Evolutionary conservation across 495 filamentous ascomycete genomes (phyloP).

Genomic region (Eremomyces bilateralis): DNA sequence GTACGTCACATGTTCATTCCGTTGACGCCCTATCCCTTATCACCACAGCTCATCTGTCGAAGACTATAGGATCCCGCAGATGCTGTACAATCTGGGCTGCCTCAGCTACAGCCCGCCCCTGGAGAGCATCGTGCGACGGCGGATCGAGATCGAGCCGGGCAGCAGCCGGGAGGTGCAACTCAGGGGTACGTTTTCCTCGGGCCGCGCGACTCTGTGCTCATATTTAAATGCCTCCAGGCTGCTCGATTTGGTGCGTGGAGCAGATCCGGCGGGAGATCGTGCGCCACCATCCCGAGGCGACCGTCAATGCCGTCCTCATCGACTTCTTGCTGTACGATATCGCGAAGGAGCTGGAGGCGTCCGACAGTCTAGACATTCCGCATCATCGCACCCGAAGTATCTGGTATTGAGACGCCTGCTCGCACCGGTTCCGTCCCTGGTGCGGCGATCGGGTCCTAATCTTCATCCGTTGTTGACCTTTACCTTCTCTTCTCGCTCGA

Average conservation of each 20-base stretch:
- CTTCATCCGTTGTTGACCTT: too few relatives aligned
- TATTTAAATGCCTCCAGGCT: conserved; percentile 23
- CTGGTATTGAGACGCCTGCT: conserved; percentile 47
- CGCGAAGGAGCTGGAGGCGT: conserved; percentile 55
- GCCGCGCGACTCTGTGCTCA: too few relatives aligned
- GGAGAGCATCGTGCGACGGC: conserved; percentile 39
- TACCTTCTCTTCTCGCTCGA: too few relatives aligned
- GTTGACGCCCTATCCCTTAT: not conserved
- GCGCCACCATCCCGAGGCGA: conserved; percentile 40
- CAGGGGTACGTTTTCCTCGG: conserved; percentile 29
- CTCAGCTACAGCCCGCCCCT: conserved; percentile 65
- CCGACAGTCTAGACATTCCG: conserved; percentile 38
- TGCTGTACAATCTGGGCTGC: conserved; percentile 64
- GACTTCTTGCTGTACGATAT: conserved; percentile 95
- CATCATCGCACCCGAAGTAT: conserved; percentile 89
- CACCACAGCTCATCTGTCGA: conserved; percentile 3
- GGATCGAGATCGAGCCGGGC: conserved; percentile 43
- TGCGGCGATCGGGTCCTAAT: not conserved
- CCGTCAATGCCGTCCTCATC: conserved; percentile 75
- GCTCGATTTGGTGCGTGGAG: conserved; percentile 87
- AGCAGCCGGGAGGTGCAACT: conserved; percentile 73
- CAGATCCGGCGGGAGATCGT: conserved; percentile 69
- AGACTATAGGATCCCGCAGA: conserved; percentile 93
- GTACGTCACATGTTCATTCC: conserved; percentile 16
- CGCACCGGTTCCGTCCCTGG: not conserved